A percentile compares a stretch with the other conserved stretches of the same genome.
These are phyloP conservation scores for Annona squamosa DNA, from an alignment of 164 flowering plant genomes.

Conservation along the genomic window DNA sequence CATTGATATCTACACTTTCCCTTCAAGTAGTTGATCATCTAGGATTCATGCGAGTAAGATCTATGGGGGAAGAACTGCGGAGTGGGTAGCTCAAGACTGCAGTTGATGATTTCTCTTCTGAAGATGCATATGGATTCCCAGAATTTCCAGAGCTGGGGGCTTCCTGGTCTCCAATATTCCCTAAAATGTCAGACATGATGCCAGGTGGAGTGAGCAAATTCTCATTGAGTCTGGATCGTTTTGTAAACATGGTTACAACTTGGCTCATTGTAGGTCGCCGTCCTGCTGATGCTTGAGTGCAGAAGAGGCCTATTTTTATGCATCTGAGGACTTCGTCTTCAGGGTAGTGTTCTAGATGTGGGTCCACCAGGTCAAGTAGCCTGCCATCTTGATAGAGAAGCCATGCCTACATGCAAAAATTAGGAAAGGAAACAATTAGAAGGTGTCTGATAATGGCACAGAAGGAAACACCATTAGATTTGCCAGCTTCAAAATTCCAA, in stretches of 20 bases:
- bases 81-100: background rate
- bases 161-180: slow-evolving; percentile 3
- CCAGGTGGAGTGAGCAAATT: slow-evolving; percentile 60
- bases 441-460: background rate
- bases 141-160: background rate
- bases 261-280: slow-evolving; percentile 70
- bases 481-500: background rate
- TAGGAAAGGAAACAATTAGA: background rate
- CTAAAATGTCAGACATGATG: slow-evolving; percentile 29
- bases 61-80: background rate
- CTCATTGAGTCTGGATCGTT: slow-evolving; percentile 50
- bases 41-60: slow-evolving; percentile 6
- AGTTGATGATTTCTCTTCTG: slow-evolving; percentile 1
- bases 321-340: slow-evolving; percentile 52
- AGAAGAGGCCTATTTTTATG: slow-evolving; percentile 73
- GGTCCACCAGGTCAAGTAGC: slow-evolving; percentile 58
- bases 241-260: slow-evolving; percentile 66
- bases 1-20: background rate
- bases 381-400: slow-evolving; percentile 50
- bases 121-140: background rate
- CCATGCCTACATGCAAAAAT: slow-evolving; percentile 48
- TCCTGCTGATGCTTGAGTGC: slow-evolving; percentile 62
- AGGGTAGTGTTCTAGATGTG: slow-evolving; percentile 47
- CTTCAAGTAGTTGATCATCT: slow-evolving; percentile 4
- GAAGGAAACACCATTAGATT: background rate